Evolutionary conservation across 2,329 filamentous ascomycete species (phyloP).

Genomic region (Byssochlamys sp.): DNA sequence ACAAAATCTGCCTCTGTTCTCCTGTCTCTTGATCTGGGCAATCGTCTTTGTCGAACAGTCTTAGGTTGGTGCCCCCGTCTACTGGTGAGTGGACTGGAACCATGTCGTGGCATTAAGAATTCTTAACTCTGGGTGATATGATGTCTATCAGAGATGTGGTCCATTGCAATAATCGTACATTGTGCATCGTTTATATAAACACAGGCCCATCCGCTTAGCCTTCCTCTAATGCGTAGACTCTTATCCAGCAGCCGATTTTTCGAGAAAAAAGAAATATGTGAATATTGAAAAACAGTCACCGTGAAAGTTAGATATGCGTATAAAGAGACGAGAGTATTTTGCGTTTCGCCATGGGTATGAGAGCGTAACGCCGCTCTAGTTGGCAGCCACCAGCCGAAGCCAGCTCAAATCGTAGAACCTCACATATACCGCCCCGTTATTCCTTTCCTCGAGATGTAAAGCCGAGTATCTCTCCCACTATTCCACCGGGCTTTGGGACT

Average conservation of each 20-base stretch:
- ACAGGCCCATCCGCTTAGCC: background rate
- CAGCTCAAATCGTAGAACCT: background rate
- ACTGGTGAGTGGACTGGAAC: background rate
- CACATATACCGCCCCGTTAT: background rate
- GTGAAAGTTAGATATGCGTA: background rate
- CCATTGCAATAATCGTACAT: background rate
- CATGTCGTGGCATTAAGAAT: too few relatives aligned
- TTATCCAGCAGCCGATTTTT: background rate
- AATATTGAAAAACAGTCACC: background rate
- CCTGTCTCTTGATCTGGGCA: too few relatives aligned
- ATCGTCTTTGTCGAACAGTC: too few relatives aligned
- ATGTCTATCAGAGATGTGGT: background rate
- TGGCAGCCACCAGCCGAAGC: background rate
- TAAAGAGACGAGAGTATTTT: background rate
- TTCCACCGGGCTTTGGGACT: constrained; percentile 76
- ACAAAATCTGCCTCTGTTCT: too few relatives aligned
- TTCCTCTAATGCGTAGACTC: background rate
- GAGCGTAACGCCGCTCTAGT: background rate
- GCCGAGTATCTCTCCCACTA: constrained; percentile 66
- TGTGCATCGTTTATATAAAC: background rate
- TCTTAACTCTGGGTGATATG: background rate
- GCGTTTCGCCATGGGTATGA: background rate
- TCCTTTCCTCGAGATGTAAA: constrained; percentile 34
- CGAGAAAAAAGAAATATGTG: background rate
- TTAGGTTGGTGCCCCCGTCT: too few relatives aligned